phyloP scores from a whole-genome alignment of 352 stramenopile species.

The Elongisporangium prolatum region DNA sequence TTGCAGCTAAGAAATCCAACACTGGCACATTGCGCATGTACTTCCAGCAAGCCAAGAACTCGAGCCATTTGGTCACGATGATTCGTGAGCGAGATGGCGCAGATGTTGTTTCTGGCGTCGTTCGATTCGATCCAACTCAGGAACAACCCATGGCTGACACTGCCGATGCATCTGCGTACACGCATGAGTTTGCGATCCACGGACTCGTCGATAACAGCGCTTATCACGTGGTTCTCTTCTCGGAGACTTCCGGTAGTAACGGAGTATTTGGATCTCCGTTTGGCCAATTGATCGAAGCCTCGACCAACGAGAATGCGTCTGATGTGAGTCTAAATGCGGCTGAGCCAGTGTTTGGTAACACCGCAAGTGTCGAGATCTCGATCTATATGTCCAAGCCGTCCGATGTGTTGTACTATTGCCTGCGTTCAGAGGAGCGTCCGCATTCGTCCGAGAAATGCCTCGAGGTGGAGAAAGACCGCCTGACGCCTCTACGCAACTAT shows the following conservation, averaged over 20 bases:
- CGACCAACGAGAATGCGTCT: slow-evolving; percentile 67
- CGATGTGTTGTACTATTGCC: slow-evolving; percentile 50
- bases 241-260: slow-evolving; percentile 57
- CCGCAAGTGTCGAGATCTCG: slow-evolving; percentile 29
- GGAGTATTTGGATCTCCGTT: slow-evolving; percentile 54
- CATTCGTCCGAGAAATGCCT: not conserved
- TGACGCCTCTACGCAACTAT: not conserved
- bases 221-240: slow-evolving; percentile 54
- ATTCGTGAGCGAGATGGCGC: slow-evolving; percentile 7
- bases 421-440: slow-evolving; percentile 10
- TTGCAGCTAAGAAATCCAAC: slow-evolving; percentile 10
- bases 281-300: slow-evolving; percentile 32
- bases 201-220: slow-evolving; percentile 36
- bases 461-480: slow-evolving; percentile 20
- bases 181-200: slow-evolving; percentile 24
- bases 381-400: slow-evolving; percentile 51
- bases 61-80: slow-evolving; percentile 21
- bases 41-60: slow-evolving; percentile 27
- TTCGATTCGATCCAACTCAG: slow-evolving; percentile 4
- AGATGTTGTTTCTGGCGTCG: slow-evolving; percentile 7
- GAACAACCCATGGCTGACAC: not conserved
- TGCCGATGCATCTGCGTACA: not conserved
- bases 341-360: slow-evolving; percentile 29
- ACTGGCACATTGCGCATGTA: slow-evolving; percentile 14
- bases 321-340: slow-evolving; percentile 27